These are phyloP conservation scores for Candida broadrunensis DNA, from an alignment of 805 yeast genomes.

Conservation along the genomic window DNA sequence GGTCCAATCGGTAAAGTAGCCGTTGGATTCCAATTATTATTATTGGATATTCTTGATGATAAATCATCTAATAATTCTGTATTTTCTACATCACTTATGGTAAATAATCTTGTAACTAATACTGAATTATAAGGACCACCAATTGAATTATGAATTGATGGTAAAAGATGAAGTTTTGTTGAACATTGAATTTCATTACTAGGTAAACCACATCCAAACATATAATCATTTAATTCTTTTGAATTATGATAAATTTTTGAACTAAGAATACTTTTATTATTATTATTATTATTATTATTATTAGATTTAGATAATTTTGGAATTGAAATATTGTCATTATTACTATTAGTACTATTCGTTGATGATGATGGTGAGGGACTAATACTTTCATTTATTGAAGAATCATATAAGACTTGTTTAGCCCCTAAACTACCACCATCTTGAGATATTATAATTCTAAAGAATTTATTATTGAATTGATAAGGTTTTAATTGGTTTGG, in stretches of 20 bases:
- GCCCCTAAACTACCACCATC: slow-evolving; percentile 48
- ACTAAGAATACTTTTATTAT: slow-evolving; percentile 16
- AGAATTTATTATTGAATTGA: slow-evolving; percentile 25
- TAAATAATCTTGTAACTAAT: slow-evolving; percentile 45
- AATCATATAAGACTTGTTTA: slow-evolving; percentile 50
- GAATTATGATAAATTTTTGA: slow-evolving; percentile 37
- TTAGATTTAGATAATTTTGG: not conserved
- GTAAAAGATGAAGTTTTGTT: slow-evolving; percentile 48
- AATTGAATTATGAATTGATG: slow-evolving; percentile 35
- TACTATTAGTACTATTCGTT: not conserved
- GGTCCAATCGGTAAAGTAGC: slow-evolving; percentile 35
- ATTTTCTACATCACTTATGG: slow-evolving; percentile 28
- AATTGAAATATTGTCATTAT: not conserved
- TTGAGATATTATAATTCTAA: slow-evolving; percentile 47
- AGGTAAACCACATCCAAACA: slow-evolving; percentile 59
- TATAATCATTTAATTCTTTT: slow-evolving; percentile 46
- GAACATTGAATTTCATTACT: slow-evolving; percentile 41
- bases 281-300: not conserved
- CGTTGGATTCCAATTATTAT: slow-evolving; percentile 38
- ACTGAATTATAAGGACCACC: slow-evolving; percentile 31
- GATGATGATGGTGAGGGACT: slow-evolving; percentile 1
- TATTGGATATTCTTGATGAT: not conserved
- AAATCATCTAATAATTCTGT: slow-evolving; percentile 1
- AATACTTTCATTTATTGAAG: slow-evolving; percentile 11
- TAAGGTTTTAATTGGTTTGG: slow-evolving; percentile 22